These are phyloP conservation scores for Backusella psychrophila DNA, from an alignment of 192 early-diverging fungal genomes.

Conservation along the genomic window DNA sequence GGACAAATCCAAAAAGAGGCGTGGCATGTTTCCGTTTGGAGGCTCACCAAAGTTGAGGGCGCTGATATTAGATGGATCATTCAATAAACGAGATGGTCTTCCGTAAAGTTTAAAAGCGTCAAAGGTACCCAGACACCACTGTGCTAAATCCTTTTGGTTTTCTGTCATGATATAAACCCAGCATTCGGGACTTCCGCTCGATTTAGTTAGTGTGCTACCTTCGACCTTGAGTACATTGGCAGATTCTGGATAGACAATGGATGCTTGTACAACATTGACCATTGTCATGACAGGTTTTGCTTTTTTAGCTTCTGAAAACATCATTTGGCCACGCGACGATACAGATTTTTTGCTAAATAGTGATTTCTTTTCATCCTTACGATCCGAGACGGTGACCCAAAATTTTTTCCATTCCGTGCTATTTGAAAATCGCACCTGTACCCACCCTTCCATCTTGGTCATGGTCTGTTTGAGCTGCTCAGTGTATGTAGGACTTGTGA, in stretches of 20 bases:
- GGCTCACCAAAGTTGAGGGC: constrained; percentile 27
- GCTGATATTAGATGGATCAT: constrained; percentile 24
- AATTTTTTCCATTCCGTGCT: constrained; percentile 46
- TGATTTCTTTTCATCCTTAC: constrained; percentile 44
- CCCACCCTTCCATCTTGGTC: constrained; percentile 51
- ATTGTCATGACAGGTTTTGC: constrained; percentile 52
- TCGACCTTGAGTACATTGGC: constrained; percentile 41
- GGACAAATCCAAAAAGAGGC: constrained; percentile 30
- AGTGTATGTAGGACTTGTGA: constrained; percentile 40
- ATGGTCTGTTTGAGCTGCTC: constrained; percentile 46
- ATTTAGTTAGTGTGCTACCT: constrained; percentile 21
- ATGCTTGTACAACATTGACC: constrained; percentile 54
- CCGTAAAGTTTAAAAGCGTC: constrained; percentile 49
- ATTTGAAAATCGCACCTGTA: constrained; percentile 53
- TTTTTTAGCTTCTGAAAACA: constrained; percentile 53
- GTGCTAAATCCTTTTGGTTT: constrained; percentile 32
- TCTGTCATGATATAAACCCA: constrained; percentile 31
- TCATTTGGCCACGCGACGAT: constrained; percentile 46
- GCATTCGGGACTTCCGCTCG: neutral
- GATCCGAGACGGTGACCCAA: constrained; percentile 53
- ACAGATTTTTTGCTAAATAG: constrained; percentile 40
- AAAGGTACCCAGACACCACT: constrained; percentile 41
- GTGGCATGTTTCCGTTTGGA: constrained; percentile 1
- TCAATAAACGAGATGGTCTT: constrained; percentile 33
- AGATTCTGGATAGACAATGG: constrained; percentile 53